A percentile compares a stretch with the other conserved stretches of the same genome.
Evolutionary conservation across 2,329 filamentous ascomycete species (phyloP).

Genomic region (Verticillium nonalfalfae): DNA sequence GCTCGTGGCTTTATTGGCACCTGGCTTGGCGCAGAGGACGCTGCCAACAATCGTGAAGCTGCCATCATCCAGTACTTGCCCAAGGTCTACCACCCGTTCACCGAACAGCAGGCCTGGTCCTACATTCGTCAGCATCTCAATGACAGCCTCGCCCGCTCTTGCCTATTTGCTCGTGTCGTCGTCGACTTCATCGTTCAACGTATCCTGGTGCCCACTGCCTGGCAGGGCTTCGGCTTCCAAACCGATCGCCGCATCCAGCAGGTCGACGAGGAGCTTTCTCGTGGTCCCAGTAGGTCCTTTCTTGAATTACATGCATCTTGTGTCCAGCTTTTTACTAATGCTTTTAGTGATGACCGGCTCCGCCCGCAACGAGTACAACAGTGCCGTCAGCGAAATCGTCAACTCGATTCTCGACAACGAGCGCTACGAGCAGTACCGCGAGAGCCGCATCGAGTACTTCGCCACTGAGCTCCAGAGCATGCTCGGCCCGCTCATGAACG

Average conservation of each 20-base stretch:
- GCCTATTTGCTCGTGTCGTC: conserved; percentile 34
- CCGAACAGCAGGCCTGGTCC: conserved; percentile 28
- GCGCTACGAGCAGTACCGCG: conserved; percentile 13
- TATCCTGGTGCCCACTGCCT: conserved; percentile 31
- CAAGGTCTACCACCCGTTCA: conserved; percentile 16
- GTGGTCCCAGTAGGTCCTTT: conserved; percentile 22
- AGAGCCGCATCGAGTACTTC: conserved; percentile 21
- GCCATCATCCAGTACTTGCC: conserved; percentile 9
- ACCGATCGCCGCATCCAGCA: conserved; percentile 26
- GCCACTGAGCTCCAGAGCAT: conserved; percentile 35
- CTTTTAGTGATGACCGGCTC: conserved; percentile 7
- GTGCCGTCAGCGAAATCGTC: conserved; percentile 28
- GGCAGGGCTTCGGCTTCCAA: conserved; percentile 28
- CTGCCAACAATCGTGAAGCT: background rate
- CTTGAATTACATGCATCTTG: background rate
- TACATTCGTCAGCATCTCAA: conserved; percentile 34
- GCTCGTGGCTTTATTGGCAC: conserved; percentile 7
- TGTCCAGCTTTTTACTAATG: background rate
- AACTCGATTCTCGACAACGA: conserved; percentile 28
- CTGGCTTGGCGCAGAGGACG: background rate
- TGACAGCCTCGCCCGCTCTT: conserved; percentile 31
- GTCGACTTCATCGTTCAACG: conserved; percentile 35
- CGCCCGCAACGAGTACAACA: conserved; percentile 28
- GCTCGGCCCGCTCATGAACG: conserved; percentile 32
- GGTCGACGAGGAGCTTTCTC: conserved; percentile 27